phyloP scores from a whole-genome alignment of 1,139 yeast genomes.

The Blastobotrys raffinosifermentans region DNA sequence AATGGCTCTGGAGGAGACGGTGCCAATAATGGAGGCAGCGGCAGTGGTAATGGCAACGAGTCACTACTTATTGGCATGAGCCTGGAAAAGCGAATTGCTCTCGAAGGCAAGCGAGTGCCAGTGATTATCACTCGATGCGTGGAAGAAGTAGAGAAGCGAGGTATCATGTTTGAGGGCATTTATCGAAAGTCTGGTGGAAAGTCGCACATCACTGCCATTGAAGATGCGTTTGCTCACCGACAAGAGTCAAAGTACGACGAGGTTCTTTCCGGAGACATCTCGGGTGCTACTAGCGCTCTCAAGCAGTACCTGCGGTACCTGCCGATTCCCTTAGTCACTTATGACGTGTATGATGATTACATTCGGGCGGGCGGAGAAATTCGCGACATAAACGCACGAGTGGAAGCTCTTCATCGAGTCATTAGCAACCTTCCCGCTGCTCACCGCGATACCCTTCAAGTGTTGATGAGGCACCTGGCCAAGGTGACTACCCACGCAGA shows the following conservation, averaged over 20 bases:
- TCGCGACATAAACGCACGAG: constrained; percentile 29
- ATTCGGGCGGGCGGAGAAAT: constrained; percentile 40
- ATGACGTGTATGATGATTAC: constrained; percentile 57
- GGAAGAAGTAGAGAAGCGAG: constrained; percentile 70
- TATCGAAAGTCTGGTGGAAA: constrained; percentile 89
- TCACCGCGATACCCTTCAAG: constrained; percentile 53
- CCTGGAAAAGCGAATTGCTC: constrained; percentile 35
- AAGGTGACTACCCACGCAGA: constrained; percentile 27
- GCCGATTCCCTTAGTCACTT: constrained; percentile 82
- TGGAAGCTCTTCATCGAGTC: constrained; percentile 35
- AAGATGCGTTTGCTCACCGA: constrained; percentile 37
- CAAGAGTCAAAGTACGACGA: constrained; percentile 33
- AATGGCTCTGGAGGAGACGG: neutral
- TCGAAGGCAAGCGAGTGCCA: constrained; percentile 63
- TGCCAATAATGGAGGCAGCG: constrained; percentile 3
- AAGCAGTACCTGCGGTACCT: constrained; percentile 80
- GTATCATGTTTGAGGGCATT: constrained; percentile 73
- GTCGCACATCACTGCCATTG: constrained; percentile 56
- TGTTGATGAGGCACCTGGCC: constrained; percentile 56
- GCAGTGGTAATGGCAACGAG: constrained; percentile 8
- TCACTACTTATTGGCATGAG: constrained; percentile 23
- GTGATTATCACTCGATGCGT: constrained; percentile 66
- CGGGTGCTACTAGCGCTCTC: constrained; percentile 80
- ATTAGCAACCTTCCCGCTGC: constrained; percentile 55
- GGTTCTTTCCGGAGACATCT: constrained; percentile 60